Conservation (phyloP, 140 eudicot genomes). For the Senecio squalidus region DNA sequence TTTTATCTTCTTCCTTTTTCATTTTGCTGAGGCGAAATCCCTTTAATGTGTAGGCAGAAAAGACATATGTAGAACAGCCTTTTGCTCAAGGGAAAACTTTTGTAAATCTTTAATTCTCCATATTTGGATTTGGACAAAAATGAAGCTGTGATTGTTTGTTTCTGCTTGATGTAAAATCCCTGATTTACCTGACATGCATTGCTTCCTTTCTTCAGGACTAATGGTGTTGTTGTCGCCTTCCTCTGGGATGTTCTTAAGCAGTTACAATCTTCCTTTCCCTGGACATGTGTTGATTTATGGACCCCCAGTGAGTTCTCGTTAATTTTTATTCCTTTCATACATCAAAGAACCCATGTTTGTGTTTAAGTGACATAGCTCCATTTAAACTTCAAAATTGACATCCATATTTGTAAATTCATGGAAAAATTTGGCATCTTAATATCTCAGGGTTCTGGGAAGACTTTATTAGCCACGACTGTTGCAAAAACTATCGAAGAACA, state of each 20-base stretch:
- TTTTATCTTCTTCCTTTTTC: background rate
- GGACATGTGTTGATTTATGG: slow-evolving; percentile 90
- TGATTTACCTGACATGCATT: slow-evolving; percentile 3
- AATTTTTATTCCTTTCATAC: background rate
- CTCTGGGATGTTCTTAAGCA: slow-evolving; percentile 53
- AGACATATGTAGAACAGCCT: background rate
- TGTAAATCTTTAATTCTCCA: background rate
- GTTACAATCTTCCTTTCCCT: slow-evolving; percentile 75
- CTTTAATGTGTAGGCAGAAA: background rate
- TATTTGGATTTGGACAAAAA: background rate
- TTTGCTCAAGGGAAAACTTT: slow-evolving; percentile 1
- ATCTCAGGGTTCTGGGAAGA: slow-evolving; percentile 89
- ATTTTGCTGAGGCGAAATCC: slow-evolving; percentile 2
- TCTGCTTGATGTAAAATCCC: background rate
- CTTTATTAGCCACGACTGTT: slow-evolving; percentile 72
- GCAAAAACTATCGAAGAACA: slow-evolving; percentile 67
- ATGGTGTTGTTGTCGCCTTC: slow-evolving; percentile 55
- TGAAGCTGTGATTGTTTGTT: background rate
- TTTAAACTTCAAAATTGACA: background rate
- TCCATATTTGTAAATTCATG: background rate
- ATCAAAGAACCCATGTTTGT: background rate
- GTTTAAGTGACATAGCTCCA: background rate
- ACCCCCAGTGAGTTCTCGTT: slow-evolving; percentile 77
- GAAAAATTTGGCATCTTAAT: slow-evolving; percentile 2
- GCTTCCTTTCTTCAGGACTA: slow-evolving; percentile 56